Conservation (phyloP, 805 yeast species). For the Cyberlindnera xishuangbannaensis region DNA sequence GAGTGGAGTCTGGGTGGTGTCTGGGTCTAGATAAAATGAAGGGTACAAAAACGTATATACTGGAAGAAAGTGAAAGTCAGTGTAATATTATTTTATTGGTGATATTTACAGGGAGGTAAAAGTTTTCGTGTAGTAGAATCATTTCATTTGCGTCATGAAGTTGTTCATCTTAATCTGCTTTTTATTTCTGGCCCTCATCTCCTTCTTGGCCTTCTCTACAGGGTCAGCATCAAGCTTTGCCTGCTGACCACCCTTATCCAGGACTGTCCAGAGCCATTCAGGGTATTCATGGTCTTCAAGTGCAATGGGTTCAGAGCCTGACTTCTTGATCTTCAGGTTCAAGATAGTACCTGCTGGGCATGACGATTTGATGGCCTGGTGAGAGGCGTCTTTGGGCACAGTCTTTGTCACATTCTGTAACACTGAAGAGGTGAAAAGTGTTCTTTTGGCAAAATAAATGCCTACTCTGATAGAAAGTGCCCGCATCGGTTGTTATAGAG, state of each 20-base stretch:
- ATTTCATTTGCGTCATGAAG: conserved; percentile 50
- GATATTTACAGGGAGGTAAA: conserved; percentile 3
- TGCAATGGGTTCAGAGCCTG: conserved; percentile 86
- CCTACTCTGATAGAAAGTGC: too few relatives aligned
- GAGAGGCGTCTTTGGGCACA: conserved; percentile 4
- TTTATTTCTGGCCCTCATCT: conserved; percentile 63
- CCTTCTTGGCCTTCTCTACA: conserved; percentile 61
- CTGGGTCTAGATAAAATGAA: too few relatives aligned
- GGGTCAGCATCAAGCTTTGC: conserved; percentile 54
- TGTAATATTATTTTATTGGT: background rate
- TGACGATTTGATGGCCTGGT: conserved; percentile 32
- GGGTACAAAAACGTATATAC: too few relatives aligned
- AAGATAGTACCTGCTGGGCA: conserved; percentile 69
- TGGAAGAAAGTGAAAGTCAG: too few relatives aligned
- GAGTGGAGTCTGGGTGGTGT: too few relatives aligned
- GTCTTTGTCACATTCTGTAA: conserved; percentile 11
- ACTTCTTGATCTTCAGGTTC: conserved; percentile 67
- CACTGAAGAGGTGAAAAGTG: conserved; percentile 10
- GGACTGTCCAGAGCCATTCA: conserved; percentile 85
- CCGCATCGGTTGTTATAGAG: too few relatives aligned
- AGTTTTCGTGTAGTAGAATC: too few relatives aligned
- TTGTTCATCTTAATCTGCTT: conserved; percentile 70
- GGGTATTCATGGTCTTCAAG: conserved; percentile 87
- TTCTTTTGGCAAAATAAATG: conserved; percentile 15
- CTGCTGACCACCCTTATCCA: conserved; percentile 61